These are phyloP conservation scores for Tubosaeta brunneosetosa DNA, from an alignment of 768 basidiomycete species.

Conservation along the genomic window DNA sequence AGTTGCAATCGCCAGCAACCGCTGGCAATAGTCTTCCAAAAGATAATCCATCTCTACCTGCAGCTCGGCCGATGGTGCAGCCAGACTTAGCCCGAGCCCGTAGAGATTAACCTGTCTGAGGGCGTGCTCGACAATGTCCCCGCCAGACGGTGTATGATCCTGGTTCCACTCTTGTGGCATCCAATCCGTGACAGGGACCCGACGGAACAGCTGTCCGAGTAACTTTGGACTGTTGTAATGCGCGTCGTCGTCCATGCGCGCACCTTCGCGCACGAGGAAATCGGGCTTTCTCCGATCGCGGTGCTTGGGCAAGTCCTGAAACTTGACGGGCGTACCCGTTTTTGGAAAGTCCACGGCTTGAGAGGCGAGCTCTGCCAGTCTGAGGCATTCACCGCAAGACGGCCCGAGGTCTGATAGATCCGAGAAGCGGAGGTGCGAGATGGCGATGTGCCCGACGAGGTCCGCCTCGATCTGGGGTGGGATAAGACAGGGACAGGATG, in stretches of 20 bases:
- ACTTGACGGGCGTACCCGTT: conserved; percentile 39
- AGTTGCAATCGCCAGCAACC: conserved; percentile 32
- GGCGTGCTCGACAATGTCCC: conserved; percentile 22
- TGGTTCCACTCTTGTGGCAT: conserved; percentile 22
- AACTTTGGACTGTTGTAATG: conserved; percentile 42
- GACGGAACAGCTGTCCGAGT: conserved; percentile 43
- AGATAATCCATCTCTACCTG: conserved; percentile 36
- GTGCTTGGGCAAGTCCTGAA: conserved; percentile 31
- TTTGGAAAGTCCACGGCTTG: conserved; percentile 49
- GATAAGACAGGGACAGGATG: background rate
- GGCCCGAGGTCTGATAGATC: conserved; percentile 32
- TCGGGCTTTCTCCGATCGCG: conserved; percentile 33
- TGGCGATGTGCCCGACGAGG: conserved; percentile 39
- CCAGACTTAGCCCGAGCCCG: conserved; percentile 32
- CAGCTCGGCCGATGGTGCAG: conserved; percentile 22
- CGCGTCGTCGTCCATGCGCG: conserved; percentile 14
- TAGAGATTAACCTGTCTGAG: conserved; percentile 23
- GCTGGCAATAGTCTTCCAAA: conserved; percentile 33
- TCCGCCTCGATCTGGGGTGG: conserved; percentile 33
- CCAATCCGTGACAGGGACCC: conserved; percentile 36
- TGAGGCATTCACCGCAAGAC: conserved; percentile 34
- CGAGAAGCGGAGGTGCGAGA: conserved; percentile 40
- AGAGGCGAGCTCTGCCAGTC: conserved; percentile 41
- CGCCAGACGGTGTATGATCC: conserved; percentile 23
- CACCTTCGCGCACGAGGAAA: conserved; percentile 41